Conservation (phyloP, 805 yeast genomes). For the Dipodascus geniculatus region DNA sequence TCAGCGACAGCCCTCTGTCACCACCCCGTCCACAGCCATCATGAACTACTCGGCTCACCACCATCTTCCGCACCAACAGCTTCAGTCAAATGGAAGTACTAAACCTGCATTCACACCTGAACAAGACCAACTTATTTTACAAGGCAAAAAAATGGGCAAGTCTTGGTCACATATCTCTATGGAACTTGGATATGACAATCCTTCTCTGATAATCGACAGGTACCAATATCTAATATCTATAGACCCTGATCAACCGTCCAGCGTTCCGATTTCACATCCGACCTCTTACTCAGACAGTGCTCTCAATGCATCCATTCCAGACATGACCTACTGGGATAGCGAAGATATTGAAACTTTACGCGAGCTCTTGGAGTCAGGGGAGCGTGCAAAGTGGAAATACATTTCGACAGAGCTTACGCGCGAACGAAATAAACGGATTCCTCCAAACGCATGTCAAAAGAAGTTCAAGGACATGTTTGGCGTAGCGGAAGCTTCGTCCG, state of each 20-base stretch:
- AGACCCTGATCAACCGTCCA: slow-evolving; percentile 1
- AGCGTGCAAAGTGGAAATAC: slow-evolving; percentile 48
- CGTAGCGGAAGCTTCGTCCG: slow-evolving; percentile 36
- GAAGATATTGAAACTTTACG: slow-evolving; percentile 37
- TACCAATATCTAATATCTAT: neutral
- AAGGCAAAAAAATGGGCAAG: slow-evolving; percentile 47
- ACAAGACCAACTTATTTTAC: slow-evolving; percentile 54
- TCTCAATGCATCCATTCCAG: slow-evolving; percentile 1
- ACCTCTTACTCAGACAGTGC: neutral
- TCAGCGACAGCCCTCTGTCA: neutral
- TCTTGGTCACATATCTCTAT: slow-evolving; percentile 66
- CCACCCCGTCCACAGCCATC: neutral
- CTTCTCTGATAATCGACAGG: slow-evolving; percentile 35
- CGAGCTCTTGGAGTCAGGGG: slow-evolving; percentile 39
- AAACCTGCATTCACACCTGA: slow-evolving; percentile 36
- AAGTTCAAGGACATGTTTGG: slow-evolving; percentile 46
- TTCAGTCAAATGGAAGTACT: slow-evolving; percentile 40
- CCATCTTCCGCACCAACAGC: slow-evolving; percentile 34
- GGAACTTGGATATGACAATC: slow-evolving; percentile 45
- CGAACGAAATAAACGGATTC: slow-evolving; percentile 29
- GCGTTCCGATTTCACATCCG: slow-evolving; percentile 9
- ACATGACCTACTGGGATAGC: slow-evolving; percentile 24
- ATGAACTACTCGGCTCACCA: neutral
- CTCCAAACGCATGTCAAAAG: slow-evolving; percentile 42
- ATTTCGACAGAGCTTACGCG: slow-evolving; percentile 31